Base-by-base conservation (phyloP, 495 filamentous ascomycete species). In the Lichina pygmaea region DNA sequence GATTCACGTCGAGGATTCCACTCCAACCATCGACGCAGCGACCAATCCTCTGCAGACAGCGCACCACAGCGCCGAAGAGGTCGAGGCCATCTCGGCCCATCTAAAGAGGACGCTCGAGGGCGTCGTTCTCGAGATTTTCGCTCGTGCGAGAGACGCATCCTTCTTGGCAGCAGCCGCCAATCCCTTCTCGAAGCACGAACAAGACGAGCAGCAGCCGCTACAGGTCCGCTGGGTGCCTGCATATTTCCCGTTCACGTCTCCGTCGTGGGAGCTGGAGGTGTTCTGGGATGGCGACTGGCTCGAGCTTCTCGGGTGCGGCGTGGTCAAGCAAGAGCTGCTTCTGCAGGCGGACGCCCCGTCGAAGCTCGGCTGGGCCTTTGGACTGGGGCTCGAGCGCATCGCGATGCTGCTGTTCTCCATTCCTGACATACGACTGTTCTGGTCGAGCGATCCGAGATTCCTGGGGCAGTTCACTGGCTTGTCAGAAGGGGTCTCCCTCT, bases 391-490 rank as follows among this genome's bases (percentile, higher is more conserved):
- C 17, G 89, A 97, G 55, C 70, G 89, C 45, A 79, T 97, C 45
- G 85, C 89, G 41, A 97, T 97, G 91, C 66, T 97, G 31, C 68
- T 97, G 6, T 97, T 93, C 60, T 75, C 77, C 41, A 91, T 97
- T 43, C 82, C 86, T 0, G 89, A 97, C 52, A 97, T 97, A 50
- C 74, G 89, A n/a, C 73, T 95, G 8, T 95, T 97, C 63, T 97
- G 89, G 91, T 89, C 80, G 8, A 60, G 64, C 43, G 89, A 97
- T 53, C 50, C 64, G 50, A 71, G 89, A 8, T 97, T 95, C 59
- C 59, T 91, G 32, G 58, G 57, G 6, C 89, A 97, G 57, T 97
- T 97, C 61, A 4, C 24, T 24, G 24, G 24, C 24, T 24, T 24
- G 24, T 24, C 24, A 4, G 24, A 24, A 24, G 24, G 24, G 24